phyloP scores from a whole-genome alignment of 768 basidiomycete species.

The Nidularia pulvinata region DNA sequence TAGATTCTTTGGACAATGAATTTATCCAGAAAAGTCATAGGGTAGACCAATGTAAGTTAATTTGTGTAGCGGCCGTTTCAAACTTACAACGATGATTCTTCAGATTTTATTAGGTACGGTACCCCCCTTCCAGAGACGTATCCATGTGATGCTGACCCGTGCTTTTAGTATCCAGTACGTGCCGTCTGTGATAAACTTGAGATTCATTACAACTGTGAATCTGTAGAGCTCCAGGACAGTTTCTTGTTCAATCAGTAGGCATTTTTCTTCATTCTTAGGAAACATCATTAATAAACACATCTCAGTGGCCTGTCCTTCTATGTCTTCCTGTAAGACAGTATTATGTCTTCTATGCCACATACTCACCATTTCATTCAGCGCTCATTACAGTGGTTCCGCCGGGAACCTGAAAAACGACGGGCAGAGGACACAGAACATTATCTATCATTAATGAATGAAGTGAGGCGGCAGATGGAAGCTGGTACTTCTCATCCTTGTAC shows the following conservation, averaged over 20 bases:
- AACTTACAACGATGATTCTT: neutral
- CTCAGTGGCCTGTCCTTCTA: conserved; percentile 9
- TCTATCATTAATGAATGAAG: conserved; percentile 19
- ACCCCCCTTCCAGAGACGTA: neutral
- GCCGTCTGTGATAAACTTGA: neutral
- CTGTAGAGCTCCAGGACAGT: neutral
- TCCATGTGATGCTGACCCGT: neutral
- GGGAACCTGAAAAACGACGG: conserved; percentile 18
- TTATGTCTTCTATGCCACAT: neutral
- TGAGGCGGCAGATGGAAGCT: conserved; percentile 13
- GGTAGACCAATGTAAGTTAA: neutral
- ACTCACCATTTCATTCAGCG: conserved; percentile 7
- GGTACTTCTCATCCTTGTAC: conserved; percentile 26
- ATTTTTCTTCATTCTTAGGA: neutral
- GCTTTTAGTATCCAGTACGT: neutral
- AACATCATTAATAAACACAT: neutral
- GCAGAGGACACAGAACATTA: conserved; percentile 17
- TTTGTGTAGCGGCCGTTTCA: neutral
- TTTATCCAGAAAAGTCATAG: neutral
- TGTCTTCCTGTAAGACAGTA: conserved; percentile 6
- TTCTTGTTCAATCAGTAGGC: neutral
- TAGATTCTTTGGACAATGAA: conserved; percentile 4
- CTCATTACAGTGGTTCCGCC: conserved; percentile 26
- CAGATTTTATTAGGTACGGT: neutral
- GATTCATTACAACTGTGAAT: neutral